Conservation (phyloP, 106 monocot species). For the Dendrobium catenatum region DNA sequence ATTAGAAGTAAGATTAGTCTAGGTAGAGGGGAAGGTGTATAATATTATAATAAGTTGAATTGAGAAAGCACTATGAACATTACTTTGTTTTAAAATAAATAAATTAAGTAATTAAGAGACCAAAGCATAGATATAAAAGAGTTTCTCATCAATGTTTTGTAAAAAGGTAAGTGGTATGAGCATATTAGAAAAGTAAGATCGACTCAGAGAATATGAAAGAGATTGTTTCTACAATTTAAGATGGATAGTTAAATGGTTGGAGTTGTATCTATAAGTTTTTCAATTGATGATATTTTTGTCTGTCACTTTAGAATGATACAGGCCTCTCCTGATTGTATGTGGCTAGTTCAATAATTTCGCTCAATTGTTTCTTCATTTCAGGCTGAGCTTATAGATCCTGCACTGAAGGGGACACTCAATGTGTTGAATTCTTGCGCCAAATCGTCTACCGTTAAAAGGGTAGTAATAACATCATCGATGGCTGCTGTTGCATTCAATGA, state of each 20-base stretch:
- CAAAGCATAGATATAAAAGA: no score
- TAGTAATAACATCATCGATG: constrained; percentile 59
- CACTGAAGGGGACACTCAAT: constrained; percentile 64
- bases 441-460: constrained; percentile 48
- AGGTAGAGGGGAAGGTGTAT: no score
- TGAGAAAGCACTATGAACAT: neutral
- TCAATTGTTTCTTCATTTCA: constrained; percentile 15
- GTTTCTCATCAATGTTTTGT: no score
- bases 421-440: constrained; percentile 54
- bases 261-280: neutral
- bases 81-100: neutral
- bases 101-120: neutral
- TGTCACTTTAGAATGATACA: no score
- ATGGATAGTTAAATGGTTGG: no score
- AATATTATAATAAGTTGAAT: neutral
- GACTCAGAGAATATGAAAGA: no score
- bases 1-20: no score
- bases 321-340: no score
- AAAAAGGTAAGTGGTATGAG: no score
- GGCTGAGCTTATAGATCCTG: constrained; percentile 67
- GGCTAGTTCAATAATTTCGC: neutral
- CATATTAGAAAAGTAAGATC: no score
- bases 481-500: constrained; percentile 51
- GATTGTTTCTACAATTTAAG: no score
- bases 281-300: no score